These are phyloP conservation scores for Trichosporon sp. DNA, from an alignment of 1,284 basidiomycete species.

Conservation along the genomic window DNA sequence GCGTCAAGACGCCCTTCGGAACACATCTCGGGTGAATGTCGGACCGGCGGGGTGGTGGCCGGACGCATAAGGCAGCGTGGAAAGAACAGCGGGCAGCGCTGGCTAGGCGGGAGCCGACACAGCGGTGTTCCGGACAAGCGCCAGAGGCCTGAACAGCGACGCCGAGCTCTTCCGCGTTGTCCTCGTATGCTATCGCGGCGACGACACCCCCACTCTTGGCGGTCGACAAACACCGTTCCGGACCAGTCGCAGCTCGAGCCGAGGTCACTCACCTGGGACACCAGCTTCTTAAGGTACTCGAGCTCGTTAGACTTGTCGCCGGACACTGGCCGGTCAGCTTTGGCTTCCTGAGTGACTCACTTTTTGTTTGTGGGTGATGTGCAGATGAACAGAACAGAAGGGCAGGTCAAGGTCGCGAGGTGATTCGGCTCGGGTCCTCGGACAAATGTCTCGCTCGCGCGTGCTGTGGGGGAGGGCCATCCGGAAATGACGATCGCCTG, in stretches of 20 bases:
- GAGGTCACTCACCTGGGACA: conserved; percentile 56
- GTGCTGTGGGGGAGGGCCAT: neutral
- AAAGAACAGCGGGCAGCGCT: neutral
- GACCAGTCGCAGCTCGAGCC: neutral
- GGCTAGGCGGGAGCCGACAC: neutral
- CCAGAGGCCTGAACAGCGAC: no score
- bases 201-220: neutral
- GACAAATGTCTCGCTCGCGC: neutral
- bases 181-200: neutral
- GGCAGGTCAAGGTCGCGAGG: neutral
- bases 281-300: conserved; percentile 83
- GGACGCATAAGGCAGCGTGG: neutral
- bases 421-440: conserved; percentile 1
- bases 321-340: conserved; percentile 11
- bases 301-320: conserved; percentile 56
- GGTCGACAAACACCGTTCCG: neutral
- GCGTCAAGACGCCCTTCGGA: neutral
- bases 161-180: neutral
- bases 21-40: neutral
- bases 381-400: neutral
- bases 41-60: neutral
- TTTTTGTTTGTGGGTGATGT: neutral
- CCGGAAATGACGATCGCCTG: neutral
- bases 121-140: neutral
- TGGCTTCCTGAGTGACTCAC: neutral